phyloP scores from a whole-genome alignment of 306 rosid species.

The Rosa multiflora region DNA sequence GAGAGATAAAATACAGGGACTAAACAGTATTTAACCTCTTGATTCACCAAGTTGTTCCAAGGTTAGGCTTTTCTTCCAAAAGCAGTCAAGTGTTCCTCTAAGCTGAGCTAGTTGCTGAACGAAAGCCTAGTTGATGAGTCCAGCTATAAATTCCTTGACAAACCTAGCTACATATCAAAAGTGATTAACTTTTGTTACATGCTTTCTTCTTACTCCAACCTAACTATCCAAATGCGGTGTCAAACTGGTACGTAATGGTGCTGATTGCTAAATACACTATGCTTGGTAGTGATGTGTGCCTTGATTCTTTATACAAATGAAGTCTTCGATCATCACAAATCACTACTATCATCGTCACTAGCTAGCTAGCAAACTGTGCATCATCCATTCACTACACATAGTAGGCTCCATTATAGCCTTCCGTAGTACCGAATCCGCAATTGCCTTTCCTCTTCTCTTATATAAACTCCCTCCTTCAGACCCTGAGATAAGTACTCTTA shows the following conservation, averaged over 20 bases:
- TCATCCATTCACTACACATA: too few species aligned
- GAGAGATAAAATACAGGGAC: rapidly evolving
- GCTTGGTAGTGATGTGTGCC: too few species aligned
- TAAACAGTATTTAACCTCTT: too few species aligned
- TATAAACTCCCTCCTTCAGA: not conserved
- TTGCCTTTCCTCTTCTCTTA: too few species aligned
- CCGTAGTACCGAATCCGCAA: too few species aligned
- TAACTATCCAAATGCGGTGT: not conserved
- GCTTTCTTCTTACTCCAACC: not conserved
- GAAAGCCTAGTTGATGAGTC: not conserved
- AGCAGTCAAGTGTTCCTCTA: not conserved
- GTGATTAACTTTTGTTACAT: not conserved
- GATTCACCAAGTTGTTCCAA: not conserved
- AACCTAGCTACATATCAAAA: not conserved
- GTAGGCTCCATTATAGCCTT: too few species aligned
- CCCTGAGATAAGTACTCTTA: not conserved
- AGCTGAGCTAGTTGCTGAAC: not conserved
- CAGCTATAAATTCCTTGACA: not conserved
- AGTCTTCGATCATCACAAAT: too few species aligned
- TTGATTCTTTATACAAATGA: too few species aligned
- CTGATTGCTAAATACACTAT: too few species aligned
- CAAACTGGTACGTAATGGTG: too few species aligned
- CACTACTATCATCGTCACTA: too few species aligned
- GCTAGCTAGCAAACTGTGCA: too few species aligned
- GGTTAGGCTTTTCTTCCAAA: not conserved